Conservation (phyloP, 2,329 filamentous ascomycete genomes). For the Fusarium clavum region DNA sequence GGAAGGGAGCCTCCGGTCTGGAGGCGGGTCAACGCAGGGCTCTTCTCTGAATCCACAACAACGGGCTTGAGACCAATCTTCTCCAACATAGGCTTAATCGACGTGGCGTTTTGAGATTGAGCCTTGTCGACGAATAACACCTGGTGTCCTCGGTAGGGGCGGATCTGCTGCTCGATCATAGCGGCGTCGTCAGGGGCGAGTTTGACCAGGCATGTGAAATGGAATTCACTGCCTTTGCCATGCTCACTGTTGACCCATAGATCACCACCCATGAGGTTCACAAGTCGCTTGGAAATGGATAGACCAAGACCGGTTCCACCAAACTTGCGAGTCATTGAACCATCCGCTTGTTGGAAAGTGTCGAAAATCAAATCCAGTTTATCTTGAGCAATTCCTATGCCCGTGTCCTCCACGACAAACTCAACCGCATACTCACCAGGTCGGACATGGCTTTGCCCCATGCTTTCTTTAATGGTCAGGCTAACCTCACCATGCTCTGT, state of each 20-base stretch:
- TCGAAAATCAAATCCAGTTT: conserved; percentile 98
- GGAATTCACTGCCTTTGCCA: conserved; percentile 92
- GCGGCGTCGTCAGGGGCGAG: conserved; percentile 82
- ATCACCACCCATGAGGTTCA: conserved; percentile 95
- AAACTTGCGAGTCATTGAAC: conserved; percentile 95
- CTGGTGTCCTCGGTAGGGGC: conserved; percentile 91
- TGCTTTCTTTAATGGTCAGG: conserved; percentile 82
- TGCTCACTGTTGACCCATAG: conserved; percentile 96
- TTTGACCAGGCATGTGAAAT: conserved; percentile 93
- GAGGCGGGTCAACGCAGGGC: conserved; percentile 65
- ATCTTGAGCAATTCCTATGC: conserved; percentile 94
- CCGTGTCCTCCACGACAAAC: conserved; percentile 95
- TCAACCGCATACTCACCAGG: conserved; percentile 90
- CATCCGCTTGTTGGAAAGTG: conserved; percentile 98
- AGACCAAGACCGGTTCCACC: conserved; percentile 93
- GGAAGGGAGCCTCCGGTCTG: conserved; percentile 69
- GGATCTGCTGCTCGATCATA: conserved; percentile 83
- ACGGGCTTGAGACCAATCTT: conserved; percentile 83
- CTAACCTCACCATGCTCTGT: conserved; percentile 97
- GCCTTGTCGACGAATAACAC: conserved; percentile 96
- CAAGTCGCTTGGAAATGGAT: conserved; percentile 93
- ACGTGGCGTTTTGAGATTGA: conserved; percentile 78
- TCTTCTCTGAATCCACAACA: conserved; percentile 84
- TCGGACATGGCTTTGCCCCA: conserved; percentile 70
- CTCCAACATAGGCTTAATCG: conserved; percentile 82